Base-by-base conservation (phyloP, 1,284 basidiomycete genomes). In the Flammula alnicola region DNA sequence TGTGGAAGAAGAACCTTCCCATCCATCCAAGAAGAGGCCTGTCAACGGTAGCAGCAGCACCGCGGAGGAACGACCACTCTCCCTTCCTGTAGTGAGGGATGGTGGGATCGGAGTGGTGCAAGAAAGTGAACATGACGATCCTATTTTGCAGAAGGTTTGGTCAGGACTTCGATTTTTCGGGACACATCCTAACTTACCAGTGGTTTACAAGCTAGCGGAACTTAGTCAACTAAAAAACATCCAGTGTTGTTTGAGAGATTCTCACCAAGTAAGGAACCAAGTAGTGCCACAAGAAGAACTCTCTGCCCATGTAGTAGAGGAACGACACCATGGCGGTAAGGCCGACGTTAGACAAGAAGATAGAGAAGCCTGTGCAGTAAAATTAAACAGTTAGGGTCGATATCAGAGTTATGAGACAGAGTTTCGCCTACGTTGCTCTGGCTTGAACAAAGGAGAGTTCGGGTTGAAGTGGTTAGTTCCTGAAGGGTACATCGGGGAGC, bases 21-120 rank as follows among this genome's bases (percentile, higher is more conserved):
- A 73, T 67, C 73, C 78, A 76, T 31, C 87, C 86, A 17, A 89
- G 69, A 58, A 86, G 76, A 20, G 78, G 78, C 51, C 89, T 77
- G 68, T 92, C 90, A 42, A 91, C 81, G 27, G 89, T 91, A 51
- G 84, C 80, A 23, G 88, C 74, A 3, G 88, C 88, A 32, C 89
- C 89, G 40, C 88, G 82, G 47, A 87, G 76, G 74, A 90, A 92
- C n/a, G 82, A 83, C 86, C 79, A 76, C 58, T 75, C 71, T 49
- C 72, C 62, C 68, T 79, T 75, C 74, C 72, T 63, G 55, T 76
- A 76, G 55, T 79, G 77, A n/a, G 75, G 75, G 38, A 80, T 69
- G 1, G 72, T 73, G 2, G 77, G 78, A 54, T 80, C 88, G 43
- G 88, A 86, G 74, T 91, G 88, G 66, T 91, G 88, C 41, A 90